phyloP scores from a whole-genome alignment of 176 grass and related monocot species.

The Zoysia pacifica region DNA sequence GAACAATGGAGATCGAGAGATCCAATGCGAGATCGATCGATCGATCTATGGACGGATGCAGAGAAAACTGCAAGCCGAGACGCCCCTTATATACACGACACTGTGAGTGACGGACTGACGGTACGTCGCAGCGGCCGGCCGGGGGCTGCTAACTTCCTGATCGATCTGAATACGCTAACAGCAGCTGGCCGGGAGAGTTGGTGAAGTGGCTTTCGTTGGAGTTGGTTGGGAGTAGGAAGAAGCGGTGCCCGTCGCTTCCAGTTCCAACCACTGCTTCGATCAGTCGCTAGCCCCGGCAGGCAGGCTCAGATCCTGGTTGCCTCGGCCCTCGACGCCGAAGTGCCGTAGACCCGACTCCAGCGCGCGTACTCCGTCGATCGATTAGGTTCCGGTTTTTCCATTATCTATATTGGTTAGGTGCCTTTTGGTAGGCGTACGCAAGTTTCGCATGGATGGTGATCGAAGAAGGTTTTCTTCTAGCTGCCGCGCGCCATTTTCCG shows the following conservation, averaged over 20 bases:
- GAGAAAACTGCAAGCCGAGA: neutral
- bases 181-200: slow-evolving; percentile 44
- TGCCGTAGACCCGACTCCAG: slow-evolving; percentile 48
- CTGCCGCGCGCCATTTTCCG: slow-evolving; percentile 18
- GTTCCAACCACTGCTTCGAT: neutral
- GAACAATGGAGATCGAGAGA: neutral
- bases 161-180: neutral
- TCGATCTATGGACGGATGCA: neutral
- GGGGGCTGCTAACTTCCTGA: neutral
- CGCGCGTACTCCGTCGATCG: no score
- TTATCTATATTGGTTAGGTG: no score
- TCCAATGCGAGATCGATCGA: neutral
- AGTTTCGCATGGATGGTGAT: slow-evolving; percentile 13
- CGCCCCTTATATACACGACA: slow-evolving; percentile 45
- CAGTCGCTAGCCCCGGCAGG: neutral
- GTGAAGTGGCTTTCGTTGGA: slow-evolving; percentile 49
- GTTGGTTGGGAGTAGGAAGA: slow-evolving; percentile 48
- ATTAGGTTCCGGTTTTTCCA: neutral
- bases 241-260: slow-evolving; percentile 29
- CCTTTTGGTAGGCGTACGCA: neutral
- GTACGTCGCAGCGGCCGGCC: slow-evolving; percentile 37
- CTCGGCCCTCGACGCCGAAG: slow-evolving; percentile 1
- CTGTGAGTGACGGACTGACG: slow-evolving; percentile 20
- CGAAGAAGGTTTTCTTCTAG: neutral
- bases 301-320: neutral